A percentile compares a stretch with the other conserved stretches of the same genome.
These are phyloP conservation scores for Achaetomiella virescens DNA, from an alignment of 495 filamentous ascomycete species.

Conservation along the genomic window DNA sequence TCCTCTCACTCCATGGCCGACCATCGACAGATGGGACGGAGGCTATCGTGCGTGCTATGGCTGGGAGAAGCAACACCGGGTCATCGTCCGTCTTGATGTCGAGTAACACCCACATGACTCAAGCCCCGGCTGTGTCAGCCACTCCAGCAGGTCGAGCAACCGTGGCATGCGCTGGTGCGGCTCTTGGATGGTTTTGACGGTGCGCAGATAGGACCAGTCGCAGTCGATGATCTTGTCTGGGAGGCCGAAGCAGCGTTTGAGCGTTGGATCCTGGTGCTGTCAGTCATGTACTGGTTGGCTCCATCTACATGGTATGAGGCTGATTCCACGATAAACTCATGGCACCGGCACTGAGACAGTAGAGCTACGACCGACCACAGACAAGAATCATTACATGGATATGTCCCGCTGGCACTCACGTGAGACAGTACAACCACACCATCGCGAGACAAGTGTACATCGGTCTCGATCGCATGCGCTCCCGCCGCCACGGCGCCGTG, in stretches of 20 bases:
- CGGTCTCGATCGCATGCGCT: constrained; percentile 79
- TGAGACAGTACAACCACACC: constrained; percentile 80
- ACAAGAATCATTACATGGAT: not conserved
- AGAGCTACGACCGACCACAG: too few species aligned
- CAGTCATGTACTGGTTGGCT: too few species aligned
- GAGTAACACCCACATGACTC: constrained; percentile 73
- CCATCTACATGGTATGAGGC: too few species aligned
- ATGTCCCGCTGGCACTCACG: constrained; percentile 40
- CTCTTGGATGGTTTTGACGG: constrained; percentile 57
- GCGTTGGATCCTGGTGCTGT: constrained; percentile 54
- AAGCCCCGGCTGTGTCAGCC: constrained; percentile 51
- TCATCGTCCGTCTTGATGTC: constrained; percentile 85
- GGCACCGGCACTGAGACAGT: too few species aligned
- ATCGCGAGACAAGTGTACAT: constrained; percentile 77
- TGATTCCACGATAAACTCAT: too few species aligned
- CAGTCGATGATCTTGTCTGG: constrained; percentile 65
- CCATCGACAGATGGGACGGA: constrained; percentile 37
- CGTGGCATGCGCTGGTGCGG: constrained; percentile 69
- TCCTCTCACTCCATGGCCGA: constrained; percentile 60
- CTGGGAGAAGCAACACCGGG: constrained; percentile 58
- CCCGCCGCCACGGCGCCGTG: constrained; percentile 63
- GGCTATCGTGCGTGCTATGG: constrained; percentile 55
- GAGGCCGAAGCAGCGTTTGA: constrained; percentile 75
- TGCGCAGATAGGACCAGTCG: constrained; percentile 65
- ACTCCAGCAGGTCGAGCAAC: constrained; percentile 68